A percentile compares a stretch with the other conserved stretches of the same genome.
These are phyloP conservation scores for Hanseniaspora thailandica DNA, from an alignment of 805 yeast species.

Conservation along the genomic window DNA sequence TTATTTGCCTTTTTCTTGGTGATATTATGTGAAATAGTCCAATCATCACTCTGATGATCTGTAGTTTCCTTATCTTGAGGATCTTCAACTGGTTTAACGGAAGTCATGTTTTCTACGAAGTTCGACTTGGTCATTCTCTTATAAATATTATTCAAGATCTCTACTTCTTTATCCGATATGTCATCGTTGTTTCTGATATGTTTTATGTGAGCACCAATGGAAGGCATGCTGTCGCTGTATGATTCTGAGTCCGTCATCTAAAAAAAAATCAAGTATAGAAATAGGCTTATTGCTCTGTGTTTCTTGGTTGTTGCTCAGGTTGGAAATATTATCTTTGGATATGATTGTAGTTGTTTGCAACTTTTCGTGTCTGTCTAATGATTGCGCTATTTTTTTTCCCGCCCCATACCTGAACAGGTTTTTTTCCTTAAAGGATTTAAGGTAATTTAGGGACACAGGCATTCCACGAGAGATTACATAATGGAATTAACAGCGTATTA, in stretches of 20 bases:
- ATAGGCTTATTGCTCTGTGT: not conserved
- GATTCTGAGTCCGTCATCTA: not conserved
- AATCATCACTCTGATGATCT: not conserved
- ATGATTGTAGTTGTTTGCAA: too few species aligned
- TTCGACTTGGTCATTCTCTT: not conserved
- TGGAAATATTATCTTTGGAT: too few species aligned
- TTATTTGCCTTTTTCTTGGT: not conserved
- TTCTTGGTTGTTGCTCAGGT: too few species aligned
- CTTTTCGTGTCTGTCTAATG: not conserved
- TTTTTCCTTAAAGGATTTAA: not conserved
- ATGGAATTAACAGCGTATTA: too few species aligned
- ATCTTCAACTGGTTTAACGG: not conserved
- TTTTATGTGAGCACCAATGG: not conserved
- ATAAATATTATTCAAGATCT: not conserved
- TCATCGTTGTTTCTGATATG: not conserved
- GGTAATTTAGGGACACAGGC: too few species aligned
- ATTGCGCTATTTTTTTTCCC: not conserved
- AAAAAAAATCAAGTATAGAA: not conserved
- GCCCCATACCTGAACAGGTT: not conserved
- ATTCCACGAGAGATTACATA: too few species aligned
- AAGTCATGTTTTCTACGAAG: not conserved
- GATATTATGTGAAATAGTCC: not conserved
- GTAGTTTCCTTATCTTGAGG: not conserved
- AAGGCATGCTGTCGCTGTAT: not conserved
- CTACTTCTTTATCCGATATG: constrained; percentile 2